Conservation (phyloP, 495 filamentous ascomycete genomes). For the Neurospora intermedia region DNA sequence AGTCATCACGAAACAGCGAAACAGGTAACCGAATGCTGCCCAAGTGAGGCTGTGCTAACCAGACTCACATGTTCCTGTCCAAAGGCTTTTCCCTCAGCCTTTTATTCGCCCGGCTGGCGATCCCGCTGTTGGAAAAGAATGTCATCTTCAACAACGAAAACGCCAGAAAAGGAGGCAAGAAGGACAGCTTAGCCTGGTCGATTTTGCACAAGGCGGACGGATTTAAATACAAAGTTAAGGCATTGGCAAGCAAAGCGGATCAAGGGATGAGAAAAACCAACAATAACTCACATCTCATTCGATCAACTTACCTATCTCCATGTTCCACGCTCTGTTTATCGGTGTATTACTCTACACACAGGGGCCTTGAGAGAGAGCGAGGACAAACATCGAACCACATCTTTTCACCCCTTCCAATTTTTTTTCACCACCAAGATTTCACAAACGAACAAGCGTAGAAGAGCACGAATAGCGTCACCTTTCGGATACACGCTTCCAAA, state of each 20-base stretch:
- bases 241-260: not conserved
- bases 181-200: not conserved
- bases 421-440: not conserved
- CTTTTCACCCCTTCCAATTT: not conserved
- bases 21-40: not conserved
- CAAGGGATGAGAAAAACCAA: not conserved
- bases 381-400: not conserved
- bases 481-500: not conserved
- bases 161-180: not conserved
- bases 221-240: not conserved
- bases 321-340: not conserved
- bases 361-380: not conserved
- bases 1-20: not conserved
- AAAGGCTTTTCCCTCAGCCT: not conserved
- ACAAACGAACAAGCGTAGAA: not conserved
- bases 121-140: not conserved
- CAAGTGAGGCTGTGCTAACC: not conserved
- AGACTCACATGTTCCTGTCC: not conserved
- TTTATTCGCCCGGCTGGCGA: not conserved
- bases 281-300: not conserved
- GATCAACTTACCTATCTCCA: not conserved
- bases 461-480: not conserved
- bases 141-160: not conserved
- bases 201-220: not conserved
- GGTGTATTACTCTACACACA: not conserved